A percentile compares a stretch with the other conserved stretches of the same genome.
Conservation (phyloP, 805 yeast species). For the Komagataella kurtzmanii region DNA sequence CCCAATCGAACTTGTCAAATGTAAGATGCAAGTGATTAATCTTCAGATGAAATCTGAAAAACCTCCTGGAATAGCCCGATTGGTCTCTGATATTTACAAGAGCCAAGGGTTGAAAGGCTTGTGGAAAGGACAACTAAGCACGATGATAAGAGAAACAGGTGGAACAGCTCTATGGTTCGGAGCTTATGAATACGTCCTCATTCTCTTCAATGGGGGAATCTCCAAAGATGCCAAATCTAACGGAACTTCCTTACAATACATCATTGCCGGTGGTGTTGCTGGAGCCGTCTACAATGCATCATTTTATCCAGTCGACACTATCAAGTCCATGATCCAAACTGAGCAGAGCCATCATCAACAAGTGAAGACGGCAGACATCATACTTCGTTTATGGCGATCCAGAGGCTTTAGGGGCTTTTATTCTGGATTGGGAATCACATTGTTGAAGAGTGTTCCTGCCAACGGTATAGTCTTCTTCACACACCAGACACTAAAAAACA, state of each 20-base stretch:
- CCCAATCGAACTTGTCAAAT: constrained; percentile 86
- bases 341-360: constrained; percentile 18
- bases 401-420: constrained; percentile 67
- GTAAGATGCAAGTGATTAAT: constrained; percentile 67
- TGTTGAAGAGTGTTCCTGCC: constrained; percentile 76
- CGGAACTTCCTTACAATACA: constrained; percentile 35
- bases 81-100: constrained; percentile 26
- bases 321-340: constrained; percentile 79
- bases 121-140: constrained; percentile 82
- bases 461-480: constrained; percentile 76
- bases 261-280: constrained; percentile 75
- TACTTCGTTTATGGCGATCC: constrained; percentile 22
- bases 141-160: constrained; percentile 69
- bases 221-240: constrained; percentile 8
- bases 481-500: constrained; percentile 49
- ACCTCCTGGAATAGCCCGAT: constrained; percentile 19
- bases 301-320: constrained; percentile 81
- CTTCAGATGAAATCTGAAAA: constrained; percentile 13
- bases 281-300: constrained; percentile 74
- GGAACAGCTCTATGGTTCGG: constrained; percentile 96
- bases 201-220: constrained; percentile 17
- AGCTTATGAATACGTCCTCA: constrained; percentile 50
- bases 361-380: constrained; percentile 18
- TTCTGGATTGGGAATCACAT: constrained; percentile 74
- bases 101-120: constrained; percentile 53